Conservation (phyloP, 169 alveolate genomes). For the Plasmodium cynomolgi region DNA sequence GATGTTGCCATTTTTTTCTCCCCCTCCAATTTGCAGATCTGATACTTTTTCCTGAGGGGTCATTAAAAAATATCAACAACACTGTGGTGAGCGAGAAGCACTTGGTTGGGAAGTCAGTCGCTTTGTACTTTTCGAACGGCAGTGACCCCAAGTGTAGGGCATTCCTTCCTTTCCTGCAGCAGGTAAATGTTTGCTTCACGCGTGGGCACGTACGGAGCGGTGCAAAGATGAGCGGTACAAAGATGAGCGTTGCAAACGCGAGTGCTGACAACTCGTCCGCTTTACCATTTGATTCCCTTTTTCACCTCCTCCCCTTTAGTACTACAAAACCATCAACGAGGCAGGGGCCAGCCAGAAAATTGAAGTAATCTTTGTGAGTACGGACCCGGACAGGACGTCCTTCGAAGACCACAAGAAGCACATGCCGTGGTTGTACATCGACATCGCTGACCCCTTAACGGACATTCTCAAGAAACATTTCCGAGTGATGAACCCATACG, state of each 20-base stretch:
- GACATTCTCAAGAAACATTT: conserved; percentile 78
- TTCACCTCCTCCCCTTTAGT: conserved; percentile 33
- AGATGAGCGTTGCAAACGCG: not conserved
- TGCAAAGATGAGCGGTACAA: not conserved
- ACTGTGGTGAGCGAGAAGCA: conserved; percentile 77
- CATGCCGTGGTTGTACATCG: conserved; percentile 82
- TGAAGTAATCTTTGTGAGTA: conserved; percentile 79
- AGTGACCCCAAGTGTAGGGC: conserved; percentile 81
- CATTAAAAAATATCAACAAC: conserved; percentile 77
- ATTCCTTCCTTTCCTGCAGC: conserved; percentile 80
- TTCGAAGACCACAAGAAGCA: conserved; percentile 76
- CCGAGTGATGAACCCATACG: conserved; percentile 71
- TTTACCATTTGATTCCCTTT: not conserved
- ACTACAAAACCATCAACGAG: conserved; percentile 80
- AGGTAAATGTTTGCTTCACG: conserved; percentile 13
- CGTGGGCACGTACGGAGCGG: not conserved
- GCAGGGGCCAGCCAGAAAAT: conserved; percentile 81
- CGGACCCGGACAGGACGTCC: conserved; percentile 73
- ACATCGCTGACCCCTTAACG: conserved; percentile 78
- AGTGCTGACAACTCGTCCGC: not conserved
- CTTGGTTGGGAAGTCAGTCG: conserved; percentile 82
- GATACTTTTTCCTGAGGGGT: conserved; percentile 82
- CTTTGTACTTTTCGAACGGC: conserved; percentile 81
- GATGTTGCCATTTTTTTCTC: not conserved
- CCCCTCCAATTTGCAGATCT: conserved; percentile 62